phyloP scores from a whole-genome alignment of 352 stramenopile species.

The Globisporangium spiculum region DNA sequence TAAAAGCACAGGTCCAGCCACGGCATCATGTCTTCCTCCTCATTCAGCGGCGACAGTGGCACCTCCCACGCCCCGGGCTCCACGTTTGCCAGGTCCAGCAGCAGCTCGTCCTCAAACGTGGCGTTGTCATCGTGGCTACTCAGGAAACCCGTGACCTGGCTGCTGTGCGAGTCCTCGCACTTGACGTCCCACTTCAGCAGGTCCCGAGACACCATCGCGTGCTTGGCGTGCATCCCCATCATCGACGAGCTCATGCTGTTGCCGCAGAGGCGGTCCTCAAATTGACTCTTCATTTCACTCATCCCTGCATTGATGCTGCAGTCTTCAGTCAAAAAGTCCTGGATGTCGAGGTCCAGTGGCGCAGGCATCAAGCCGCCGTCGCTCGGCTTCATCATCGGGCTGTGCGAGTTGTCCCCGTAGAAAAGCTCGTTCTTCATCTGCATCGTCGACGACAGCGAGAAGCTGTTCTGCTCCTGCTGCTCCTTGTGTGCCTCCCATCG shows the following conservation, averaged over 20 bases:
- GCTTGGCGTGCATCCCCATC: constrained; percentile 37
- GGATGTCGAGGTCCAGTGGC: constrained; percentile 67
- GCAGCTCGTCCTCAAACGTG: constrained; percentile 64
- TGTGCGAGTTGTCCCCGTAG: constrained; percentile 22
- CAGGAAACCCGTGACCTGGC: constrained; percentile 19
- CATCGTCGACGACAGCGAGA: constrained; percentile 34
- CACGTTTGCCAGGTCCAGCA: constrained; percentile 70
- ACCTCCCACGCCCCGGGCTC: constrained; percentile 77
- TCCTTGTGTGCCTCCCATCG: constrained; percentile 39
- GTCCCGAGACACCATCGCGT: constrained; percentile 61
- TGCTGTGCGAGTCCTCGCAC: constrained; percentile 24
- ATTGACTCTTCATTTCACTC: constrained; percentile 33
- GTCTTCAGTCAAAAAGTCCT: constrained; percentile 78
- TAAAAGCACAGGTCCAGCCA: constrained; percentile 85
- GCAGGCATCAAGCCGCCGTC: constrained; percentile 23
- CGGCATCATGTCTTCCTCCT: constrained; percentile 81
- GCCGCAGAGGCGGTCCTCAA: constrained; percentile 35
- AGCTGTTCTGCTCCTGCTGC: constrained; percentile 38
- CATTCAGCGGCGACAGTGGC: constrained; percentile 77
- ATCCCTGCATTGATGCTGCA: constrained; percentile 58
- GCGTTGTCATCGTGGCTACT: constrained; percentile 33
- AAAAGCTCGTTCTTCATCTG: constrained; percentile 52
- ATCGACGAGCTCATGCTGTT: constrained; percentile 18
- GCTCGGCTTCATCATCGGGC: constrained; percentile 26
- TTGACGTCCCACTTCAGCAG: constrained; percentile 63